Conservation (phyloP, 352 stramenopile genomes). For the Salisapilia sapeloensis region DNA sequence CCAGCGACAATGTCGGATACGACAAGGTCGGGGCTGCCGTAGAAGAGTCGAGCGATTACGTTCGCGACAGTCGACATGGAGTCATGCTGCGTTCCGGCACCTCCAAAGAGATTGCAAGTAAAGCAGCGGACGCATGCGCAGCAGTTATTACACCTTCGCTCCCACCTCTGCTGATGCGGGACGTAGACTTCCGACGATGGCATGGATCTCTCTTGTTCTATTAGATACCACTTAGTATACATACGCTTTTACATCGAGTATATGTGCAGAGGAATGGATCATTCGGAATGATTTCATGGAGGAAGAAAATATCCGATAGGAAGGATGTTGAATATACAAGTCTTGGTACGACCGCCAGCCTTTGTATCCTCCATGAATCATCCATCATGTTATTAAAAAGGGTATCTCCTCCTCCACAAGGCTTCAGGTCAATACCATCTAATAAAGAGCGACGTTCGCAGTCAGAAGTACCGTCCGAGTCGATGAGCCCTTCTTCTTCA, state of each 20-base stretch:
- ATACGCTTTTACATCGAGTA: slow-evolving; percentile 1
- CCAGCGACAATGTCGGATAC: slow-evolving; percentile 78
- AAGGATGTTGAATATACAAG: too few species aligned
- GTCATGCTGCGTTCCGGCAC: slow-evolving; percentile 65
- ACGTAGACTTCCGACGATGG: slow-evolving; percentile 71
- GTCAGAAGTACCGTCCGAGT: slow-evolving; percentile 46
- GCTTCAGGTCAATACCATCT: too few species aligned
- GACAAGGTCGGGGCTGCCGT: slow-evolving; percentile 72
- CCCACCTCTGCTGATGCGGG: slow-evolving; percentile 55
- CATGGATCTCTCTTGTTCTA: slow-evolving; percentile 36
- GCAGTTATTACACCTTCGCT: slow-evolving; percentile 54
- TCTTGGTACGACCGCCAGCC: too few species aligned
- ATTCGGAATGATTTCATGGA: too few species aligned
- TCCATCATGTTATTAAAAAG: too few species aligned
- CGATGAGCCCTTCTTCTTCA: slow-evolving; percentile 9
- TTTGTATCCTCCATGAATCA: too few species aligned
- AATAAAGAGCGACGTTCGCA: slow-evolving; percentile 65
- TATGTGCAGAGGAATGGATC: too few species aligned
- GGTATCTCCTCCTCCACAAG: too few species aligned
- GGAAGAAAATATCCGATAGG: too few species aligned
- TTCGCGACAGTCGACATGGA: slow-evolving; percentile 80
- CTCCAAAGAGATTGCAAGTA: slow-evolving; percentile 78
- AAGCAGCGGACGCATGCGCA: slow-evolving; percentile 70
- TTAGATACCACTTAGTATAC: slow-evolving; percentile 1
- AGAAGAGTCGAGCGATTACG: slow-evolving; percentile 72